Evolutionary conservation across 768 basidiomycete genomes (phyloP).

Genomic region (Mrakia blollopis): DNA sequence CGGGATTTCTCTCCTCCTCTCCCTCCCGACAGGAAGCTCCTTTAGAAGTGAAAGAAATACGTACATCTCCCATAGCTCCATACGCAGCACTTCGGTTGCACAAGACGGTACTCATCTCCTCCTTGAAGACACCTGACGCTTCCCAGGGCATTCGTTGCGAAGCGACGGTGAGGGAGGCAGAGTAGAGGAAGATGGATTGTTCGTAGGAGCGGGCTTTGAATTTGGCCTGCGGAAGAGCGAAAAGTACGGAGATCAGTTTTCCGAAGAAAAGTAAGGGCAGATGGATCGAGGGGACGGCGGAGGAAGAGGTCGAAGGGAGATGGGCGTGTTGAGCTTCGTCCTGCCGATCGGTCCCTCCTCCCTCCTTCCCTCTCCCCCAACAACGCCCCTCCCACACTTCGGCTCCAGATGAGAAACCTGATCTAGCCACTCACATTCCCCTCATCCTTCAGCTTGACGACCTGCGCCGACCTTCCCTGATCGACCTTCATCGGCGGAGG

Average conservation of each 20-base stretch:
- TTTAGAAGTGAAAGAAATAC: constrained; percentile 12
- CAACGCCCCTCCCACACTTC: too few species aligned
- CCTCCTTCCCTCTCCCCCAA: not conserved
- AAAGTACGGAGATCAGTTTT: not conserved
- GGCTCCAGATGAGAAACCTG: not conserved
- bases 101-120: constrained; percentile 82
- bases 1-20: not conserved
- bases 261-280: not conserved
- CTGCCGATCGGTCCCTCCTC: too few species aligned
- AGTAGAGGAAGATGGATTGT: constrained; percentile 73
- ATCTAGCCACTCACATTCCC: constrained; percentile 71
- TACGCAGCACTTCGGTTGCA: constrained; percentile 90
- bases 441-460: constrained; percentile 80
- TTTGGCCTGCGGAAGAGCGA: constrained; percentile 52
- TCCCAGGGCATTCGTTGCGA: constrained; percentile 86
- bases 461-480: constrained; percentile 55
- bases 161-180: constrained; percentile 68
- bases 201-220: constrained; percentile 70
- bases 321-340: not conserved
- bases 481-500: constrained; percentile 26
- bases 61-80: constrained; percentile 62
- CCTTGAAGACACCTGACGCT: constrained; percentile 68
- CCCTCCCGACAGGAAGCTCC: not conserved
- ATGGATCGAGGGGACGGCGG: constrained; percentile 28
- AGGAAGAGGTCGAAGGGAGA: not conserved